Evolutionary conservation across 768 basidiomycete genomes (phyloP).

Genomic region (Lactarius evosmus): DNA sequence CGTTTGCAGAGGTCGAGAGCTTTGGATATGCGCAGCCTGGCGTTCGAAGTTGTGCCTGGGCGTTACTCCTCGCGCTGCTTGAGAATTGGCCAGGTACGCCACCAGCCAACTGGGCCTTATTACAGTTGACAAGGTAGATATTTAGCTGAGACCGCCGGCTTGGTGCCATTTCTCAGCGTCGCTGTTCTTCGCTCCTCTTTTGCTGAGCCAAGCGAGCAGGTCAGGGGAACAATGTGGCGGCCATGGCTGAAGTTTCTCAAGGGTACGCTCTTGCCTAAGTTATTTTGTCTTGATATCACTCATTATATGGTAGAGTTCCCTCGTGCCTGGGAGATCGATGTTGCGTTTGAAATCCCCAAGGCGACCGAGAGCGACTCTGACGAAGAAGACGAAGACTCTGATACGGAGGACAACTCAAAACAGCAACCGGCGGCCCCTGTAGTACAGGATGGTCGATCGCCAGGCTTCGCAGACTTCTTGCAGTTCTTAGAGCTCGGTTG

Average conservation of each 20-base stretch:
- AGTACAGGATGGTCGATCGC: background rate
- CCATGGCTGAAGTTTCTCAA: slow-evolving; percentile 69
- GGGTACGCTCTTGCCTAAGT: slow-evolving; percentile 43
- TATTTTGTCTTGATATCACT: background rate
- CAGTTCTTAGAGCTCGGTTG: slow-evolving; percentile 78
- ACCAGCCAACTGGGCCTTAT: background rate
- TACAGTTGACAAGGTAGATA: background rate
- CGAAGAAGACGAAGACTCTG: slow-evolving; percentile 35
- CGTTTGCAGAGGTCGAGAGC: slow-evolving; percentile 43
- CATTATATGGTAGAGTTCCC: slow-evolving; percentile 48
- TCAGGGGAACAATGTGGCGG: slow-evolving; percentile 66
- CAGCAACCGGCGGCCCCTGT: slow-evolving; percentile 1
- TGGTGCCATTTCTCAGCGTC: slow-evolving; percentile 49
- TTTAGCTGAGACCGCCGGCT: slow-evolving; percentile 31
- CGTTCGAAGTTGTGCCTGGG: slow-evolving; percentile 72
- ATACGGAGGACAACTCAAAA: slow-evolving; percentile 40
- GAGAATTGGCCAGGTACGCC: slow-evolving; percentile 44
- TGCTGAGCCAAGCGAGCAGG: slow-evolving; percentile 66
- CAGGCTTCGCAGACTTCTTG: slow-evolving; percentile 69
- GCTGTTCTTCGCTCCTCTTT: slow-evolving; percentile 66
- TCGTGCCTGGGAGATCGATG: slow-evolving; percentile 58
- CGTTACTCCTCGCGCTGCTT: slow-evolving; percentile 46
- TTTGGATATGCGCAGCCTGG: slow-evolving; percentile 67
- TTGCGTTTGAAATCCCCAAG: slow-evolving; percentile 28
- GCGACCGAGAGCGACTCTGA: slow-evolving; percentile 38